Evolutionary conservation across 345 rosid species (phyloP), one percentile per base, ranked within the genome.

Genomic region (Gossypium thurberi): DNA sequence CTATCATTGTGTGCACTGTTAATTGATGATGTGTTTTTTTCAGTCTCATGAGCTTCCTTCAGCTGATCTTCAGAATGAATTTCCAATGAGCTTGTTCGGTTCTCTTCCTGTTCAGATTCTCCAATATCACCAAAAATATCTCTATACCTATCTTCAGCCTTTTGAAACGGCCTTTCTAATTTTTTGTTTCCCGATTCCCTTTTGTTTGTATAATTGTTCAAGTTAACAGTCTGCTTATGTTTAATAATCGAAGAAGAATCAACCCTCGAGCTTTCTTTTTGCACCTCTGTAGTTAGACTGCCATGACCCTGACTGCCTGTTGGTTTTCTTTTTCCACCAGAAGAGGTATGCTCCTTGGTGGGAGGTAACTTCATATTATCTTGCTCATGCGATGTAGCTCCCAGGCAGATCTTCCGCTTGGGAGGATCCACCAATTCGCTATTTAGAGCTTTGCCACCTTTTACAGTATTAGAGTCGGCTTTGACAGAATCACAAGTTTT

Each of bases 51-150:
- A 42, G 69, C 55, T 71, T 80, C 89, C 77, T 83, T 85, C 74
- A 33, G 46, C 68, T 61, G 67, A 57, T 82, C 81, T 59, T 78
- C 82, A 67, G 78, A 61, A 52, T 48, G 72, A 53, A 73, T 82
- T 21, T 83, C 86, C 74, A 76, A 18, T 7, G 80, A 74, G 82
- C 79, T 75, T 25, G 47, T 62, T 18, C 69, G 85, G 72, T 78
- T 86, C 81, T 88, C 96, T 73, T 88, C 94, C 71, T 74, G 81
- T 25, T 90, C 97, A 63, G 82, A 76, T 66, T 84, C 87, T 28
- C 42, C 87, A 1, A 84, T 77, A 60, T 93, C 99, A 71, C 98
- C 97, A 78, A 88, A 88, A 78, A 87, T 87, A 20, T 88, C 98
- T 79, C 76, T 87, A 74, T 90, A 87, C 52, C 74, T 82, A 72